These are phyloP conservation scores for Cydonia oblonga DNA, from an alignment of 331 rosid genomes.

Conservation along the genomic window DNA sequence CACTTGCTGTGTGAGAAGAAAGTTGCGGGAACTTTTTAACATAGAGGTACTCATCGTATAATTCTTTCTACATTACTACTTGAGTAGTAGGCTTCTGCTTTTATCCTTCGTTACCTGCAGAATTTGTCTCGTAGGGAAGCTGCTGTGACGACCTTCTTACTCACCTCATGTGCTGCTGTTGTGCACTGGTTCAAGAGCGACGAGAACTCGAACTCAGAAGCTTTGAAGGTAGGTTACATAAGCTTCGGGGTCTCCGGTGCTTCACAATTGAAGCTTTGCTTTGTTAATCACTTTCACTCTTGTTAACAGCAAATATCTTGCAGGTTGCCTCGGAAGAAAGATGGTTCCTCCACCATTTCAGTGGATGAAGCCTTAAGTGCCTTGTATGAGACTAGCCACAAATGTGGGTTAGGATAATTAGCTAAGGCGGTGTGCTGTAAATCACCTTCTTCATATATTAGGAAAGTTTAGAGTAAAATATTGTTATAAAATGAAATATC, in stretches of 20 bases:
- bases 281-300: background rate
- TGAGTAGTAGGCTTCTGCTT: background rate
- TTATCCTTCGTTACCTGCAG: background rate
- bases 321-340: constrained; percentile 18
- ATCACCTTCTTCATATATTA: too few relatives aligned
- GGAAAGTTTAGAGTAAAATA: too few relatives aligned
- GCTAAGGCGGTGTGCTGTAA: rapidly evolving
- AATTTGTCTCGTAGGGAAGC: constrained; percentile 14
- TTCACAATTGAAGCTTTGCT: background rate
- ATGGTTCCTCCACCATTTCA: constrained; percentile 19
- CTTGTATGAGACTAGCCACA: background rate
- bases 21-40: background rate
- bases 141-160: constrained; percentile 23
- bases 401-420: background rate
- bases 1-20: constrained; percentile 24
- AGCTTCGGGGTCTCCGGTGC: too few relatives aligned
- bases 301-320: background rate
- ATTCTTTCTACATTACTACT: too few relatives aligned
- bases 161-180: constrained; percentile 30
- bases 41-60: constrained; percentile 8
- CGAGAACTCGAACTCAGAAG: constrained; percentile 20
- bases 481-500: too few relatives aligned
- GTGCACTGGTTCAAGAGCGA: constrained; percentile 31
- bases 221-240: constrained; percentile 12
- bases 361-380: constrained; percentile 2